These are phyloP conservation scores for Citrus reticulata DNA, from an alignment of 345 rosid genomes.

Conservation along the genomic window DNA sequence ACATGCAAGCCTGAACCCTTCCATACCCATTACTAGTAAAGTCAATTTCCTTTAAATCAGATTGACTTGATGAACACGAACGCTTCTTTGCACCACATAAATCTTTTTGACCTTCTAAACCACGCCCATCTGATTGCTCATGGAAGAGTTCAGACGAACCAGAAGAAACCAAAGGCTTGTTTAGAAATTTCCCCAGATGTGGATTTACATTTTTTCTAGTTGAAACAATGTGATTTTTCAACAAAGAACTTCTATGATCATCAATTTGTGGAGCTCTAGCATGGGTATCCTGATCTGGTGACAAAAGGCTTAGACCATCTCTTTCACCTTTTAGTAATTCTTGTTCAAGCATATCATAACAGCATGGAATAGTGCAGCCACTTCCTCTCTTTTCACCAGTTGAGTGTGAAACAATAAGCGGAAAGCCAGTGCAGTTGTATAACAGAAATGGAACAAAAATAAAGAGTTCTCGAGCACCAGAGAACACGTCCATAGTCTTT, in stretches of 20 bases:
- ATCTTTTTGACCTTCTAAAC: constrained; percentile 24
- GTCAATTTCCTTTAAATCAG: constrained; percentile 35
- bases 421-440: constrained; percentile 81
- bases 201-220: constrained; percentile 24
- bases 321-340: constrained; percentile 41
- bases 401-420: constrained; percentile 60
- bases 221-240: constrained; percentile 36
- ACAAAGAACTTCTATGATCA: constrained; percentile 30
- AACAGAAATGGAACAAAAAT: constrained; percentile 74
- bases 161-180: constrained; percentile 35
- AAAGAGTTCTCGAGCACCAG: constrained; percentile 83
- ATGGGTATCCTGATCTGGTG: constrained; percentile 39
- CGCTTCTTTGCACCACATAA: constrained; percentile 25
- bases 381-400: constrained; percentile 45
- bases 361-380: constrained; percentile 57
- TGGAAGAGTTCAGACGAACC: constrained; percentile 11
- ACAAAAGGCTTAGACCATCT: constrained; percentile 68
- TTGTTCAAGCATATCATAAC: constrained; percentile 60
- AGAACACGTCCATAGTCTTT: constrained; percentile 76
- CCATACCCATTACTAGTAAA: constrained; percentile 33
- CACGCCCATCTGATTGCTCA: constrained; percentile 25
- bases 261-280: constrained; percentile 28
- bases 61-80: constrained; percentile 30
- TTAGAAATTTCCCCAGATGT: constrained; percentile 26
- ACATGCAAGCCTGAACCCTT: constrained; percentile 70